Evolutionary conservation across 148 eudicot species (phyloP), one percentile per base, ranked within the genome.

Genomic region (Rhododendron williamsianum): DNA sequence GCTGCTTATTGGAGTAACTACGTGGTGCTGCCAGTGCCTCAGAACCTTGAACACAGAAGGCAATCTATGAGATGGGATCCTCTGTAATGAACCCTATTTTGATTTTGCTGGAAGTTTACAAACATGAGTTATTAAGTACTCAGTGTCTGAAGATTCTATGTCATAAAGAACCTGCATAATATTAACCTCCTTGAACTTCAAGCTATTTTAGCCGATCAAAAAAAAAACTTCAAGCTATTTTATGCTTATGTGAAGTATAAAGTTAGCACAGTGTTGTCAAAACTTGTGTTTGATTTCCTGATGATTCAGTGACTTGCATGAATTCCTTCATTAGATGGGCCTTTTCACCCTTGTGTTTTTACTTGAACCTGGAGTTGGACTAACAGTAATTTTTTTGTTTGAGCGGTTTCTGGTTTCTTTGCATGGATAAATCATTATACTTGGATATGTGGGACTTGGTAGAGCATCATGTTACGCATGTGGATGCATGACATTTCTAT

Each of bases 11-110:
- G 88, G 99, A 97, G 87, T 93, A 98, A 69, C 93, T 97, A 87
- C 96, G 98, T 88, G 99, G 99, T 87, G 95, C 92, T 91, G 94
- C 98, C 77, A 89, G 95, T 90, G 99, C 98, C 73, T 91, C 96
- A 77, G 98, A 97, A 89, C 96, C 99, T 87, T 92, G 96, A 84
- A 95, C 93, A 49, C 98, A 93, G 88, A 94, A 90, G 89, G 98
- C 98, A 86, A 89, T 94, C 85, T 97, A 93, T 91, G 95, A 95
- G 89, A 91, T 97, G 90, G 99, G 99, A 63, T 87, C 91, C 83
- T 92, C 95, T 72, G 91, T 95, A 46, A 90, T 91, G 95, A 89
- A 91, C 83, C 90, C 98, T 83, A 82, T 95, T 56, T 84, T 95
- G 85, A 88, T 88, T 84, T 91, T 97, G 33, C 95, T 97, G 86